phyloP scores from a whole-genome alignment of 176 grass and related monocot genomes.

The Zea mays region Zm-B73-REFERENCE-NAM-5.0 NC_050105.1:117220001-117220500 shows the following conservation, averaged over 20 bases:
- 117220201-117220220: background rate
- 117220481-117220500: background rate
- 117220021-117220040: background rate
- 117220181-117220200: background rate
- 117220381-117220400: background rate
- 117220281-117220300: constrained; percentile 87
- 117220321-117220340: constrained; percentile 97
- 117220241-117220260: constrained; percentile 67
- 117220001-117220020: background rate
- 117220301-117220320: constrained; percentile 51
- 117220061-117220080: constrained; percentile 68
- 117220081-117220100: constrained; percentile 57
- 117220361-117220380: background rate
- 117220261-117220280: constrained; percentile 84
- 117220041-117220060: constrained; percentile 42
- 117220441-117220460: background rate
- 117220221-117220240: background rate
- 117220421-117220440: background rate
- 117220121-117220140: constrained; percentile 3
- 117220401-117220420: background rate
- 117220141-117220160: background rate
- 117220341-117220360: constrained; percentile 70
- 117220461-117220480: background rate
- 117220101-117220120: background rate
- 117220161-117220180: background rate